phyloP scores from a whole-genome alignment of 371 early-diverging fungal genomes.

The Saksenaea vasiformis region DNA sequence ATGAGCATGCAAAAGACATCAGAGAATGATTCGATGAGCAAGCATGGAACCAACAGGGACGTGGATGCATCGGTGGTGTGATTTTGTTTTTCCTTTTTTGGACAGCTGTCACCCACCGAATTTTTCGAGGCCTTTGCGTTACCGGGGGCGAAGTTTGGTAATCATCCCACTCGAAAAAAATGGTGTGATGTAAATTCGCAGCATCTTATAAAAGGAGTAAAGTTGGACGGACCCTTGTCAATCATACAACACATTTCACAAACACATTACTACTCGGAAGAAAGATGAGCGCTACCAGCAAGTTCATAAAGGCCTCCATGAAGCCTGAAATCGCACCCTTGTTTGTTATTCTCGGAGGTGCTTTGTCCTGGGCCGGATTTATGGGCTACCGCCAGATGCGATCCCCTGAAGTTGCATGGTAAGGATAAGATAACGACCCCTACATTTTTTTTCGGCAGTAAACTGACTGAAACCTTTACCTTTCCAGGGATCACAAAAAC shows the following conservation, averaged over 20 bases:
- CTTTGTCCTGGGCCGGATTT: slow-evolving; percentile 29
- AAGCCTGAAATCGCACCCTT: slow-evolving; percentile 43
- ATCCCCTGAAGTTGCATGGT: slow-evolving; percentile 48
- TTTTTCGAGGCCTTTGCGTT: background rate
- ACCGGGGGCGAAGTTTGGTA: background rate
- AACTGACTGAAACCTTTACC: background rate
- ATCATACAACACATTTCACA: background rate
- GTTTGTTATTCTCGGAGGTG: slow-evolving; percentile 27
- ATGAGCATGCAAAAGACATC: too few relatives aligned
- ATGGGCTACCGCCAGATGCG: slow-evolving; percentile 28
- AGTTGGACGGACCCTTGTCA: background rate
- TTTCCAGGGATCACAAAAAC: slow-evolving; percentile 25
- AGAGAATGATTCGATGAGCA: too few relatives aligned
- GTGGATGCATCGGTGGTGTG: background rate
- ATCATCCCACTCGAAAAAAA: background rate
- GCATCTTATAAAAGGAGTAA: background rate
- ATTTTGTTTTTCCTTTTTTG: background rate
- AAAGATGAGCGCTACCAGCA: slow-evolving; percentile 16
- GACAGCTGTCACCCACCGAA: background rate
- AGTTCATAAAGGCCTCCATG: slow-evolving; percentile 29
- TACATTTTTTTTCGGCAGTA: background rate
- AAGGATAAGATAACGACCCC: background rate
- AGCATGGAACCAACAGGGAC: too few relatives aligned
- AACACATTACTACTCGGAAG: background rate
- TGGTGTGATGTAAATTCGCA: slow-evolving; percentile 5